Percentiles rank a stretch among this genome's conserved stretches.
phyloP scores from a whole-genome alignment of 2,329 filamentous ascomycete species.

The Ceratocystis cubensis region DNA sequence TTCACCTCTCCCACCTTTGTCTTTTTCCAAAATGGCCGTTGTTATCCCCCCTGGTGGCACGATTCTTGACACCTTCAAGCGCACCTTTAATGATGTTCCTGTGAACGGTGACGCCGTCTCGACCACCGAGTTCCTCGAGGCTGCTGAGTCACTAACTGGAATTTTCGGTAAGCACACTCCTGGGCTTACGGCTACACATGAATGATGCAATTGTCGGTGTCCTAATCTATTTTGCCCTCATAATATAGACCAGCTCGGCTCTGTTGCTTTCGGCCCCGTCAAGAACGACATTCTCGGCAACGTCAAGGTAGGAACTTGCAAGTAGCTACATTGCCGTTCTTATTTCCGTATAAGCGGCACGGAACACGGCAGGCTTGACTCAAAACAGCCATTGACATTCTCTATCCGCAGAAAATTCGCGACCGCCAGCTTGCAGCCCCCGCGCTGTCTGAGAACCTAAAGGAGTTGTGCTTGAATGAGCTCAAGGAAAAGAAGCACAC shows the following conservation, averaged over 20 bases:
- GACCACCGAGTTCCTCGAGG: conserved; percentile 82
- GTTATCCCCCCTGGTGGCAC: conserved; percentile 54
- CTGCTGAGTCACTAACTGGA: conserved; percentile 70
- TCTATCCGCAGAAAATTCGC: conserved; percentile 61
- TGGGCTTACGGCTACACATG: neutral
- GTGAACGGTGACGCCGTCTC: conserved; percentile 59
- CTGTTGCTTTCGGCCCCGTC: conserved; percentile 73
- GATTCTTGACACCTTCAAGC: conserved; percentile 74
- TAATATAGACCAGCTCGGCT: conserved; percentile 46
- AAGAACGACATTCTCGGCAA: conserved; percentile 88
- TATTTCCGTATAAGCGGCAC: neutral
- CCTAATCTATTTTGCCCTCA: neutral
- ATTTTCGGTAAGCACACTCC: conserved; percentile 57
- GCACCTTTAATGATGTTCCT: conserved; percentile 72
- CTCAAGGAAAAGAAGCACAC: conserved; percentile 78
- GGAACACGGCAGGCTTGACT: too few relatives aligned
- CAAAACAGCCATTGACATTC: too few relatives aligned
- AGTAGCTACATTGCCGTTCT: conserved; percentile 1
- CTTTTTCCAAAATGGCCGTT: conserved; percentile 34
- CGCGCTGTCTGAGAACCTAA: conserved; percentile 66
- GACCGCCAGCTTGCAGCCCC: conserved; percentile 69
- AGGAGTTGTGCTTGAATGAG: conserved; percentile 76
- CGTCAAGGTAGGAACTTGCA: conserved; percentile 53
- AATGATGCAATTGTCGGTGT: neutral
- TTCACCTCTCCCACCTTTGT: conserved; percentile 11